These are phyloP conservation scores for Penicillium taxi DNA, from an alignment of 495 filamentous ascomycete species.

Conservation along the genomic window DNA sequence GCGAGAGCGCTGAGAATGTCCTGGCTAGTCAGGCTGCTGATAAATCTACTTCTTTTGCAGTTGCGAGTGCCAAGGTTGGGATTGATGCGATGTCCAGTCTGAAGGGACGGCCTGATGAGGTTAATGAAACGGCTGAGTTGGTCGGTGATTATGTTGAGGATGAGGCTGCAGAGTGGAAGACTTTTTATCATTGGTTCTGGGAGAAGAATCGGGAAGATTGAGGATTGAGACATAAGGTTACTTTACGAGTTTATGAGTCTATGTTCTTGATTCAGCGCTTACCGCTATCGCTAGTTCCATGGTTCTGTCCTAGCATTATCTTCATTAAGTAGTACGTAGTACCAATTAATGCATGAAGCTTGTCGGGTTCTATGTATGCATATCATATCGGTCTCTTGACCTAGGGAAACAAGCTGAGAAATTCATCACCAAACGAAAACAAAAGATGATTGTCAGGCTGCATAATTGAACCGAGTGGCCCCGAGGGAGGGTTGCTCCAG, in stretches of 20 bases:
- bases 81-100: conserved; percentile 20
- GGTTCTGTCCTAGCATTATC: too few species aligned
- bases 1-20: conserved; percentile 20
- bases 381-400: too few species aligned
- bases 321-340: too few species aligned
- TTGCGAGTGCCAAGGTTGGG: conserved; percentile 8
- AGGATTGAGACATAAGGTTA: too few species aligned
- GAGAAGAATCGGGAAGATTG: conserved; percentile 19
- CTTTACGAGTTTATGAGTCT: too few species aligned
- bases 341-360: too few species aligned
- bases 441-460: too few species aligned
- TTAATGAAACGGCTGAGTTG: conserved; percentile 41
- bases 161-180: conserved; percentile 35
- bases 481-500: too few species aligned
- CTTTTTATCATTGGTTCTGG: conserved; percentile 43
- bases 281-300: not conserved
- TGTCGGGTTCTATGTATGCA: too few species aligned
- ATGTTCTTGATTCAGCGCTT: not conserved
- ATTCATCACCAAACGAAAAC: too few species aligned
- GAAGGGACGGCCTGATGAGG: conserved; percentile 19
- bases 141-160: conserved; percentile 44
- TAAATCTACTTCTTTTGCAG: conserved; percentile 23
- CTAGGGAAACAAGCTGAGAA: too few species aligned
- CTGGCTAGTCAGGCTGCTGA: conserved; percentile 28
- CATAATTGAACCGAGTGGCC: too few species aligned